phyloP scores from a whole-genome alignment of 305 asterid genomes.

The Rubia peregrina region DNA sequence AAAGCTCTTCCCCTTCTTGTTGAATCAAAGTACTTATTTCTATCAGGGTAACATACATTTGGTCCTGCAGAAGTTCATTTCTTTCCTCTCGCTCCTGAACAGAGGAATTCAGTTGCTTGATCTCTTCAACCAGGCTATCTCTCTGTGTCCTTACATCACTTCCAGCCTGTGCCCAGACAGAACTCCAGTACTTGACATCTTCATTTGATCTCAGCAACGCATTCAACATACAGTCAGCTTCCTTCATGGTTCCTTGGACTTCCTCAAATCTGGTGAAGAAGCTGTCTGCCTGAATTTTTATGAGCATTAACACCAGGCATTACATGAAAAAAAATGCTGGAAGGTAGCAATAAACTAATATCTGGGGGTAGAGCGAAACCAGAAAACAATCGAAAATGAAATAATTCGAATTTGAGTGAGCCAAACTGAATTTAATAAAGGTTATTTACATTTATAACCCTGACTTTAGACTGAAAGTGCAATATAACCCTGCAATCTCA shows the following conservation, averaged over 20 bases:
- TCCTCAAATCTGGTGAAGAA: slow-evolving; percentile 80
- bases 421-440: too few species aligned
- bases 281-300: slow-evolving; percentile 77
- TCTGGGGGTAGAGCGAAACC: too few species aligned
- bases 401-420: too few species aligned
- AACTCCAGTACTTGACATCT: slow-evolving; percentile 17
- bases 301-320: slow-evolving; percentile 49
- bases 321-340: slow-evolving; percentile 42
- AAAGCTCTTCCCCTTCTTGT: too few species aligned
- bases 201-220: slow-evolving; percentile 83
- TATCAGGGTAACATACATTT: slow-evolving; percentile 25
- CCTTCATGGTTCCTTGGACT: slow-evolving; percentile 78
- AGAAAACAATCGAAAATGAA: too few species aligned
- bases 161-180: slow-evolving; percentile 49
- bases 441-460: too few species aligned
- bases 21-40: neutral
- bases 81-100: slow-evolving; percentile 29
- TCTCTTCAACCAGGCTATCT: slow-evolving; percentile 31
- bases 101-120: slow-evolving; percentile 37
- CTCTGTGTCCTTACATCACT: slow-evolving; percentile 29
- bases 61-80: slow-evolving; percentile 22
- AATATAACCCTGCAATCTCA: too few species aligned
- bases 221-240: slow-evolving; percentile 85
- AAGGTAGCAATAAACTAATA: too few species aligned
- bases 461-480: too few species aligned